Evolutionary conservation across 2,329 filamentous ascomycete genomes (phyloP), one percentile per base, ranked within the genome.

Genomic region (Pezicula radicicola): DNA sequence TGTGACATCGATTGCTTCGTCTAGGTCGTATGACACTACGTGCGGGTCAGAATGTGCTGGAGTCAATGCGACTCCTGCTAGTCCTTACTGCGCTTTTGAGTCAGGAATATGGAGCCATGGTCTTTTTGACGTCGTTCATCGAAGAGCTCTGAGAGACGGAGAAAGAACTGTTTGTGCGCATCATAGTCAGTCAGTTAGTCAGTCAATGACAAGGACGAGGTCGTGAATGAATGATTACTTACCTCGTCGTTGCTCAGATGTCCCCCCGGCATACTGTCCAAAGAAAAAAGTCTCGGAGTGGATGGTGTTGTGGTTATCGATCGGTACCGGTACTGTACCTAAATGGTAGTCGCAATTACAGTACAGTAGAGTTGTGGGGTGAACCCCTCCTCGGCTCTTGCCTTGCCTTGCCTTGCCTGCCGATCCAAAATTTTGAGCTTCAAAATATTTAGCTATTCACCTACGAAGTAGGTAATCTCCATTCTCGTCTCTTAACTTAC

Each of bases 41-140:
- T 28, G 42, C 10, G 46, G 42, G 51, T 53, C 46, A 54, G 50
- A 41, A 41, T 15, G 39, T 44, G 48, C 49, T 52, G 42, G 50
- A 55, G 42, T 46, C 45, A 48, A 43, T 30, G 8, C 21, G 42
- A 27, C 12, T 25, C 18, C 18, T 36, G 30, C 37, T 27, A 36
- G 36, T 36, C 46, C 79, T 56, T 76, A 89, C 87, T 70, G 72
- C 88, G 80, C 68, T 93, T 93, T 66, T 95, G 89, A 48, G 81
- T 86, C 53, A 95, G 75, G 69, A 82, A 86, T 59, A 95, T 76
- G 47, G 84, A 83, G 62, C 88, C 88, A 69, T 91, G 86, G 62
- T 87, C 81, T 67, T 85, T 85, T 63, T 80, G 76, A 65, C 86
- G 86, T 55, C 80, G 80, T 57, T 77, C 70, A 55, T 81, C 76